Evolutionary conservation across 306 rosid species (phyloP).

Genomic region (Medicago lupulina): DNA sequence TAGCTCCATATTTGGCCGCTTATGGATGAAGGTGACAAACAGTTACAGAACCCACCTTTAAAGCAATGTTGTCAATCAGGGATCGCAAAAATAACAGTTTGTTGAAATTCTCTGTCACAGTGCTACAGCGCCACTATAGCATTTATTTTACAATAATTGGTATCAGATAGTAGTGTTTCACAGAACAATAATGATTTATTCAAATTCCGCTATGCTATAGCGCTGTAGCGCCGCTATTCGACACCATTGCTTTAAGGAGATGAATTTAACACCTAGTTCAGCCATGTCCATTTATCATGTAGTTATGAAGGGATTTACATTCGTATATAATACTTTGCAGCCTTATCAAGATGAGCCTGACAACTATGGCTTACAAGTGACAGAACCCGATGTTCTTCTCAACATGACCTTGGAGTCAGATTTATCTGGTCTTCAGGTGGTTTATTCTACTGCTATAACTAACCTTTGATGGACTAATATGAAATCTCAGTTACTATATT

Average conservation of each 20-base stretch:
- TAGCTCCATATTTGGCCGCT: neutral
- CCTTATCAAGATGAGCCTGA: constrained; percentile 74
- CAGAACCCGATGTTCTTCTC: constrained; percentile 63
- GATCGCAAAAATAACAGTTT: neutral
- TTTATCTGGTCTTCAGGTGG: constrained; percentile 78
- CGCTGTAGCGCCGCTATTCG: neutral
- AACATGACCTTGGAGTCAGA: constrained; percentile 77
- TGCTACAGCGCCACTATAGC: neutral
- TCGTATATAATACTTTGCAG: constrained; percentile 50
- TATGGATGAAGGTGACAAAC: neutral
- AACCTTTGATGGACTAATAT: constrained; percentile 10
- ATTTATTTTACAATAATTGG: neutral
- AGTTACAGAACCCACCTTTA: neutral
- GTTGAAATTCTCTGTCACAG: neutral
- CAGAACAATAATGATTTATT: neutral
- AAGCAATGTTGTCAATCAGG: neutral
- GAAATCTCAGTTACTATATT: constrained; percentile 27
- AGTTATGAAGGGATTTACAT: neutral
- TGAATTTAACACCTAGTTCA: constrained; percentile 24
- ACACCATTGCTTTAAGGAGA: neutral
- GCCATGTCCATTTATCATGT: neutral
- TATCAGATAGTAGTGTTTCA: neutral
- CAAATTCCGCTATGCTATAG: neutral
- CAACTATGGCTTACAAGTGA: constrained; percentile 68
- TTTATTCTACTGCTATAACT: constrained; percentile 21